These are phyloP conservation scores for Rhinocladiella mackenziei DNA, from an alignment of 2,329 filamentous ascomycete species.

Conservation along the genomic window DNA sequence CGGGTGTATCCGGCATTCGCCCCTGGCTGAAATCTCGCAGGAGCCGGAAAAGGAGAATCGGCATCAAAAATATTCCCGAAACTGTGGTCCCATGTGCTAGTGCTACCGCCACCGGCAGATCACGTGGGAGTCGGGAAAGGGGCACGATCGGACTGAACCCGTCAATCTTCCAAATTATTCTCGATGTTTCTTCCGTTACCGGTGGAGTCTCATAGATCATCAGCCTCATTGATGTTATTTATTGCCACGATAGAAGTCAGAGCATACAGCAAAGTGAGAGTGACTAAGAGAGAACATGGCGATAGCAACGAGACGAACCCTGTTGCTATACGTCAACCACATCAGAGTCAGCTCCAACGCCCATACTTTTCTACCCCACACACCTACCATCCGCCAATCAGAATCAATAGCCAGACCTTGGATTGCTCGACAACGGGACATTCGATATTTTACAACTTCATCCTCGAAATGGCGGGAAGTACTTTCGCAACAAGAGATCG, in stretches of 20 bases:
- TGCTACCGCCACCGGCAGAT: background rate
- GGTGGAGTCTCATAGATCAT: too few relatives aligned
- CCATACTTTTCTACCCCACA: conserved; percentile 9
- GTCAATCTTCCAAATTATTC: too few relatives aligned
- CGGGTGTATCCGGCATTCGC: too few relatives aligned
- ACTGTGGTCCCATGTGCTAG: too few relatives aligned
- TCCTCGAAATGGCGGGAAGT: conserved; percentile 13
- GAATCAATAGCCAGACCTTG: conserved; percentile 3
- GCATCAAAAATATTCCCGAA: conserved; percentile 19
- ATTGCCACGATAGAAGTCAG: too few relatives aligned
- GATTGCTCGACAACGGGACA: conserved; percentile 6
- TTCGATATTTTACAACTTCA: conserved; percentile 19
- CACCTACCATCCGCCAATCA: conserved; percentile 7
- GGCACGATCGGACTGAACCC: too few relatives aligned
- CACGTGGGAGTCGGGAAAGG: conserved; percentile 7
- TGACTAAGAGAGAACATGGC: background rate
- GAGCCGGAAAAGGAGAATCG: conserved; percentile 1
- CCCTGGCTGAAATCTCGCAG: background rate
- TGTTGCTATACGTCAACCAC: conserved; percentile 22
- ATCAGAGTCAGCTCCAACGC: conserved; percentile 6
- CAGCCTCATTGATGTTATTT: too few relatives aligned
- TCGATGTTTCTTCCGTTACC: too few relatives aligned
- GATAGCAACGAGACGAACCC: conserved; percentile 15
- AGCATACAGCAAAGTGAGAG: background rate
- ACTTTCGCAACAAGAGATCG: background rate